Base-by-base conservation (phyloP, 2,329 filamentous ascomycete genomes). In the Calcarisporium arbuscula region DNA sequence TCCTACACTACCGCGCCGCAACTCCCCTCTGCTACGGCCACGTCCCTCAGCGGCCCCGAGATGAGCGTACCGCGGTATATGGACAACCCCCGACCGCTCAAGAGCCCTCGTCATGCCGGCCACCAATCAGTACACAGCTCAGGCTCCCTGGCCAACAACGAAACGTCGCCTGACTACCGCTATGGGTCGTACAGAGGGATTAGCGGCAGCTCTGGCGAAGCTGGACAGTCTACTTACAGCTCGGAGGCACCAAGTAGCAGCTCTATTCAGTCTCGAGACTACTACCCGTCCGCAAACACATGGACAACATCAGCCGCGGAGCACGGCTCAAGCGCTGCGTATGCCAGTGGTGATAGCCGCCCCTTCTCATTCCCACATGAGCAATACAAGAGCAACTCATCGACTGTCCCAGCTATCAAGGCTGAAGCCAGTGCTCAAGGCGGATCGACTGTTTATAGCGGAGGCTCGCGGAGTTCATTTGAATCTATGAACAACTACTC, bases 21-120 rank as follows among this genome's bases (percentile, higher is more conserved):
- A 30, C 56, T 75, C 5, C 65, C 72, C 56, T 25, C 66, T 58
- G 29, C 53, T 53, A 44, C 53, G 28, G 42, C 56, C 30, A 41
- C 48, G 32, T n/a, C n/a, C n/a, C 46, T 64, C n/a, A 51, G 57
- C 23, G 49, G 50, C 31, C 52, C 62, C 3, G 68, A 72, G 34
- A 61, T 76, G 36, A 73, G 61, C 46, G 66, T 77, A 29, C 72
- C 74, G 9, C 64, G 74, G 42, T 78, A 77, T 46, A 64, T 77
- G 30, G 74, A 77, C 49, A 73, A 69, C 43, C 63, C 68, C 6
- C 65, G 74, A 16, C 71, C 74, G 12, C 57, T 67, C 23, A 78
- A 78, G 54, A 74, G 71, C 45, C 71, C 74, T 1, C 66, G 74
- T 3, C 68, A 75, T 39, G 61, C 58, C 9, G 68, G 62, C 50